Conservation (phyloP, 75 land plant genomes). For the Adiantum capillusveneris region DNA sequence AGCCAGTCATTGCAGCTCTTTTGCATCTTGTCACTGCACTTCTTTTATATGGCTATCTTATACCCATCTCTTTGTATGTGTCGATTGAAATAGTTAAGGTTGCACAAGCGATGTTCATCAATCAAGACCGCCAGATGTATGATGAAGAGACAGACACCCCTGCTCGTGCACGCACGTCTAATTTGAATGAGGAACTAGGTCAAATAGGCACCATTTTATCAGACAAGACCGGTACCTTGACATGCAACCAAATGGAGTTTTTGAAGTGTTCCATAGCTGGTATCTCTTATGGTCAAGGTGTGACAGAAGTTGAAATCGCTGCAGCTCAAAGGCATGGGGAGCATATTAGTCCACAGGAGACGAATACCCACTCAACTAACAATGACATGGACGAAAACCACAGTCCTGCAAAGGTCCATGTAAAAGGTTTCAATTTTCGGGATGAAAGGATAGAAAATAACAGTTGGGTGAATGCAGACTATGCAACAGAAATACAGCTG, state of each 20-base stretch:
- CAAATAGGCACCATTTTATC: slow-evolving; percentile 62
- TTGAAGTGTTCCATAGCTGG: slow-evolving; percentile 61
- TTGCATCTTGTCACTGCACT: slow-evolving; percentile 53
- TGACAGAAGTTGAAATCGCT: slow-evolving; percentile 49
- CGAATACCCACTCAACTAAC: background rate
- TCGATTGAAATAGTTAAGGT: slow-evolving; percentile 63
- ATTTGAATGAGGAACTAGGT: slow-evolving; percentile 65
- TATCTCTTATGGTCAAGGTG: slow-evolving; percentile 39
- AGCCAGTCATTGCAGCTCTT: slow-evolving; percentile 24
- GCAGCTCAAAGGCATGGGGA: slow-evolving; percentile 37
- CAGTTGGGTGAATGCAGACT: slow-evolving; percentile 21
- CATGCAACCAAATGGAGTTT: slow-evolving; percentile 69
- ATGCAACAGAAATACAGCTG: slow-evolving; percentile 6
- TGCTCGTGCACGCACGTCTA: slow-evolving; percentile 59
- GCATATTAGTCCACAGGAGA: slow-evolving; percentile 4
- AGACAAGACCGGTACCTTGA: slow-evolving; percentile 59
- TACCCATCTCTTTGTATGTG: slow-evolving; percentile 63
- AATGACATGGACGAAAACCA: slow-evolving; percentile 14
- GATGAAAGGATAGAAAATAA: slow-evolving; percentile 33
- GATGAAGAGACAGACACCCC: slow-evolving; percentile 42
- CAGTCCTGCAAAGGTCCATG: slow-evolving; percentile 1
- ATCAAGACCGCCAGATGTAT: slow-evolving; percentile 51
- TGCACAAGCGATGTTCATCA: slow-evolving; percentile 52
- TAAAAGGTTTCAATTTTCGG: slow-evolving; percentile 29
- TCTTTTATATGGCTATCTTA: slow-evolving; percentile 55